A percentile compares a stretch with the other conserved stretches of the same genome.
Conservation (phyloP, 1,284 basidiomycete genomes). For the Marasmius sp. region DNA sequence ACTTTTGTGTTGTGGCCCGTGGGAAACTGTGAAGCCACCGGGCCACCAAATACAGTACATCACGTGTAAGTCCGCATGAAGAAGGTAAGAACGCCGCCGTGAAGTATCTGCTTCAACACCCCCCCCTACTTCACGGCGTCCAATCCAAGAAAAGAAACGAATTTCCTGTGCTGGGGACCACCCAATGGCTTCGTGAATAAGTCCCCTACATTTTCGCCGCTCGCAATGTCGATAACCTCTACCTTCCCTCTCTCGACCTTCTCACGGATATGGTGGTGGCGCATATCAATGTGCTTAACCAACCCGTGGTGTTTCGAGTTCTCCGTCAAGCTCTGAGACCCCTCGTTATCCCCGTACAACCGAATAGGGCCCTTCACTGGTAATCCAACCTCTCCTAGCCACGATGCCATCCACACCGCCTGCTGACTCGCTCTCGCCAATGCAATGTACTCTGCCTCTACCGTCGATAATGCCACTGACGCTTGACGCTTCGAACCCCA, state of each 20-base stretch:
- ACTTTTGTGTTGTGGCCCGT: too few relatives aligned
- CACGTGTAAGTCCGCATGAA: too few relatives aligned
- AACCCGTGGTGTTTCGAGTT: slow-evolving; percentile 23
- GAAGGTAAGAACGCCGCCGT: too few relatives aligned
- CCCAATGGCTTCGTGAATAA: slow-evolving; percentile 24
- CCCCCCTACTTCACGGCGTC: too few relatives aligned
- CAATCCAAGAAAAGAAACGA: slow-evolving; percentile 8
- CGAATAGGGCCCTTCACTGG: not conserved
- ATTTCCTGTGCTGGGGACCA: not conserved
- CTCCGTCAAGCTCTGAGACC: slow-evolving; percentile 23
- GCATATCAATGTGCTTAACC: slow-evolving; percentile 41
- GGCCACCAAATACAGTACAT: too few relatives aligned
- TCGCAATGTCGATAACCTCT: slow-evolving; percentile 15
- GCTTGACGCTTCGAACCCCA: slow-evolving; percentile 29
- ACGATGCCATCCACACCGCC: slow-evolving; percentile 24
- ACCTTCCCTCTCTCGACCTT: slow-evolving; percentile 34
- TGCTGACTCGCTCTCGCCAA: slow-evolving; percentile 24
- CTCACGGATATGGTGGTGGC: slow-evolving; percentile 17
- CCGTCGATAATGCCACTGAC: slow-evolving; percentile 23
- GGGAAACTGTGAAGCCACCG: too few relatives aligned
- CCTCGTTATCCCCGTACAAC: slow-evolving; percentile 29
- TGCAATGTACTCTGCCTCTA: slow-evolving; percentile 26
- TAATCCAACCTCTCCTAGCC: slow-evolving; percentile 21
- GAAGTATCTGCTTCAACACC: too few relatives aligned
- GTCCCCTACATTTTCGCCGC: slow-evolving; percentile 28